Percentiles rank a stretch among this genome's conserved stretches.
These are phyloP conservation scores for Lanmaoa rubissima DNA, from an alignment of 768 basidiomycete species.

Conservation along the genomic window DNA sequence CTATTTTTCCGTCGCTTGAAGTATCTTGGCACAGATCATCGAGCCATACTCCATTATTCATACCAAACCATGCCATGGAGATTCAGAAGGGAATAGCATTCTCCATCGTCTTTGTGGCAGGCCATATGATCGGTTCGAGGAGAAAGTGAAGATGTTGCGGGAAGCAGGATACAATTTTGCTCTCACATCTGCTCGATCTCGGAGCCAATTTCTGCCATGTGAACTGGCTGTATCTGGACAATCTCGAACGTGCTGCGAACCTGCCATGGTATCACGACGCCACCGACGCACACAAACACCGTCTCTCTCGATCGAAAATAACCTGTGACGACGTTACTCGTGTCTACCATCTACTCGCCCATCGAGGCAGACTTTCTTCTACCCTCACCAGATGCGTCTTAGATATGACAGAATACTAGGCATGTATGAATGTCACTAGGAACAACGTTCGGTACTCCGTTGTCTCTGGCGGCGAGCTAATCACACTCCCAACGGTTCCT, in stretches of 20 bases:
- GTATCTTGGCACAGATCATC: background rate
- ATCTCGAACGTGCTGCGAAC: background rate
- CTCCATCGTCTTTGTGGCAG: background rate
- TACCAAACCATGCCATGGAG: background rate
- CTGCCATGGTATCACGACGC: no score
- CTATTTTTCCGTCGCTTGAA: background rate
- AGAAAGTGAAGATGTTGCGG: background rate
- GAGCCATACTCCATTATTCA: background rate
- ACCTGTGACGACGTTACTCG: background rate
- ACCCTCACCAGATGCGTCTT: no score
- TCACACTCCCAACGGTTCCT: background rate
- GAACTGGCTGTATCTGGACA: background rate
- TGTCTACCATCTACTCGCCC: no score
- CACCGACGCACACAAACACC: no score
- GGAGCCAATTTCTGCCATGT: background rate
- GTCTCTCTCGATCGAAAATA: background rate
- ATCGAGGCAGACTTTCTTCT: no score
- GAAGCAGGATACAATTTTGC: background rate
- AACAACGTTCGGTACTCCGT: no score
- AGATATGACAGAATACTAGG: no score
- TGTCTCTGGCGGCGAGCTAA: background rate
- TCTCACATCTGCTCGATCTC: background rate
- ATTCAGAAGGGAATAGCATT: background rate
- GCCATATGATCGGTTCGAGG: background rate
- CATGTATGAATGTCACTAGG: no score